These are phyloP conservation scores for Cytospora piceicola DNA, from an alignment of 2,329 filamentous ascomycete species.

Conservation along the genomic window DNA sequence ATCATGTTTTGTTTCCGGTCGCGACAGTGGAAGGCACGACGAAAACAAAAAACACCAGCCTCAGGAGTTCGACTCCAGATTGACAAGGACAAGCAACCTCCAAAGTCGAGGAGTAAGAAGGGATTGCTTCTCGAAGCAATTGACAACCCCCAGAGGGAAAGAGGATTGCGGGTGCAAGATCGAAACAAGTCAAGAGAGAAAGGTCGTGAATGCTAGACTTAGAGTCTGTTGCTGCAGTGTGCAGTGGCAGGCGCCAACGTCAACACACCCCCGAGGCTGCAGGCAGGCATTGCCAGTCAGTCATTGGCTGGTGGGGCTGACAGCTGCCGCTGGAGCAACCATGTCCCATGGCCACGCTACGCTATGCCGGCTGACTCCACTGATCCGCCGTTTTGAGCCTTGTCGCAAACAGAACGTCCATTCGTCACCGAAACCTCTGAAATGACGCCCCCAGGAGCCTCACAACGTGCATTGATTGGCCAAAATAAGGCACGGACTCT, in stretches of 20 bases:
- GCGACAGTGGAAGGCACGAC: constrained; percentile 3
- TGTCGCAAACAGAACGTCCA: background rate
- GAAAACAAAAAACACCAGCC: constrained; percentile 1
- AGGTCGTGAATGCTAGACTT: background rate
- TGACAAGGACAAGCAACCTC: background rate
- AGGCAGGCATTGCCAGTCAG: background rate
- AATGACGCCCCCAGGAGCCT: too few species aligned
- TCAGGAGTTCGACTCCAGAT: background rate
- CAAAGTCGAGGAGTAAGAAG: background rate
- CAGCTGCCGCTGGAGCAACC: constrained; percentile 25
- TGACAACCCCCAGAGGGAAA: constrained; percentile 2
- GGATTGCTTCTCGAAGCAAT: background rate
- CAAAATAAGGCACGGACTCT: too few species aligned
- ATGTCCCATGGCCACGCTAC: background rate
- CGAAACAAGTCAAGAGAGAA: background rate
- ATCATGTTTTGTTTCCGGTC: constrained; percentile 2
- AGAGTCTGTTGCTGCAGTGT: background rate
- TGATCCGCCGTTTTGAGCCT: constrained; percentile 2
- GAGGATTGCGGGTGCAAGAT: background rate
- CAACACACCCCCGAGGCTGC: constrained; percentile 1
- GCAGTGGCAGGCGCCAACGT: constrained; percentile 2
- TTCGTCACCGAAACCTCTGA: too few species aligned
- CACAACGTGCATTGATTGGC: too few species aligned
- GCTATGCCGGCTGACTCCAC: background rate
- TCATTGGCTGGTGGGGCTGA: constrained; percentile 1